phyloP scores from a whole-genome alignment of 441 rosid species.

The Populus trichocarpa region DNA sequence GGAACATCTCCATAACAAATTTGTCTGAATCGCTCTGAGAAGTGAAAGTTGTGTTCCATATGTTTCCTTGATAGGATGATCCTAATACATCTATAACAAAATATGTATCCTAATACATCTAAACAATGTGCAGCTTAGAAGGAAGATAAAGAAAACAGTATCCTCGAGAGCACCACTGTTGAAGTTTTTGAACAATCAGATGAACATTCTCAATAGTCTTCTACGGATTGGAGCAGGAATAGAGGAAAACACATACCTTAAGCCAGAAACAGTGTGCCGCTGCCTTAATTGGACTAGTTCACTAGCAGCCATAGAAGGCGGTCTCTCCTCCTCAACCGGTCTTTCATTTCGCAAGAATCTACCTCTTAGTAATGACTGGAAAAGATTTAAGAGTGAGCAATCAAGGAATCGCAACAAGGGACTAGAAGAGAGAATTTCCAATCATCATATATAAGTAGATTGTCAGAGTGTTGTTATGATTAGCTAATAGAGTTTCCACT shows the following conservation, averaged over 20 bases:
- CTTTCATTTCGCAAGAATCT: conserved; percentile 92
- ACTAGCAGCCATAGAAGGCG: conserved; percentile 77
- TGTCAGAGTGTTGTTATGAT: not conserved
- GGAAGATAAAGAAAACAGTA: not conserved
- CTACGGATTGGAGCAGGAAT: not conserved
- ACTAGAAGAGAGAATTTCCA: not conserved
- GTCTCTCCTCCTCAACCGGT: conserved; percentile 73
- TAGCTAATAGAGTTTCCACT: not conserved
- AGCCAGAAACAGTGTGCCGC: conserved; percentile 87
- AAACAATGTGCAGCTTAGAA: not conserved
- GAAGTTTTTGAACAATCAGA: not conserved
- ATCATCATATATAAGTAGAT: not conserved
- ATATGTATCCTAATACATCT: not conserved
- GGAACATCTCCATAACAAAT: not conserved
- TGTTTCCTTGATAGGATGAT: not conserved
- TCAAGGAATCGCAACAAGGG: not conserved
- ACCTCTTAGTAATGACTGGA: conserved; percentile 90
- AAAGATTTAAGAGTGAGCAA: conserved; percentile 16
- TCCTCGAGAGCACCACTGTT: not conserved
- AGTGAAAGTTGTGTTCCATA: not conserved
- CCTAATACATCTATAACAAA: not conserved
- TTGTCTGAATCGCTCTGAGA: not conserved
- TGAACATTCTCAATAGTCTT: not conserved
- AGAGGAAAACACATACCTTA: conserved; percentile 46
- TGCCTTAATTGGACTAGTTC: conserved; percentile 90